Evolutionary conservation across 345 rosid species (phyloP), one percentile per base, ranked within the genome.

Genomic region (Chamaenerion angustifolium): DNA sequence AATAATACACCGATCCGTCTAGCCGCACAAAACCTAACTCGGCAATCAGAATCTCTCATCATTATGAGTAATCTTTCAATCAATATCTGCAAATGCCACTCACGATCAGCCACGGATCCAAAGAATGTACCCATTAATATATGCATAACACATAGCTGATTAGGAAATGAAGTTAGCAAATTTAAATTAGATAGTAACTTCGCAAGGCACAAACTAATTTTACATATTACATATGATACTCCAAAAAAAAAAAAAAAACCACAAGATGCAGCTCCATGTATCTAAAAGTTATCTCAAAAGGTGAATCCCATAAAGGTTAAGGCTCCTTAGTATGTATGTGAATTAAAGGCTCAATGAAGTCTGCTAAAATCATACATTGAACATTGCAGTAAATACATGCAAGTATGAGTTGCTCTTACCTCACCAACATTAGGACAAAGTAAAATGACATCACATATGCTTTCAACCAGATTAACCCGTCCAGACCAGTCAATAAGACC

Each of bases 401-500:
- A 31, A 31, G 37, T 21, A 21, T 21, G 25, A 21, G 55, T 46
- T 18, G 10, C 21, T 42, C 56, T 16, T 64, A 90, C 98, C 98
- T 79, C 86, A 63, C 94, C 92, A 57, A 72, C 70, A 68, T 76
- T 77, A 58, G 98, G 95, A 67, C 64, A 60, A 57, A 83, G 78
- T 54, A 71, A 65, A 52, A 90, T 55, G 62, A 90, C 68, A 70
- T 76, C 67, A 65, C 83, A 77, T 56, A 86, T 76, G 71, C 98
- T 79, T 52, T 70, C 77, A 67, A 81, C 72, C 55, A 86, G 74
- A 74, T 64, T 81, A 51, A 72, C 71, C 46, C 98, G 94, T 59
- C 94, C 98, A 54, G 61, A 63, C 92, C 95, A 90, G 58, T 79
- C 88, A 70, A 83, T 79, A 64, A 81, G 80, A 56, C 75, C 86